Base-by-base conservation (phyloP, 2,329 filamentous ascomycete genomes). In the Fusarium sp. region DNA sequence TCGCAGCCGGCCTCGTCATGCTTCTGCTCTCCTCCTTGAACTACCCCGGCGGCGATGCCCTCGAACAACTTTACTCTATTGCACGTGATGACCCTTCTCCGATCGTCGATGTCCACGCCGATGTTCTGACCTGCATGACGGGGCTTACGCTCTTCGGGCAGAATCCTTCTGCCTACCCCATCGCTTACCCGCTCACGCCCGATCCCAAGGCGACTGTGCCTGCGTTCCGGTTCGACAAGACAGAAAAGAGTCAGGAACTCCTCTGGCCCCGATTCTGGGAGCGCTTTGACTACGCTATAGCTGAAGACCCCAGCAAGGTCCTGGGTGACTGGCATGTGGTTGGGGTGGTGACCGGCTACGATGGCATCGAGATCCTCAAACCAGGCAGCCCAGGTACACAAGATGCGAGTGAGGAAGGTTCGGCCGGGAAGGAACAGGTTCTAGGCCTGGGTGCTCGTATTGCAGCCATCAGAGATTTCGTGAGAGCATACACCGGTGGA, bases 41-140 rank as follows among this genome's bases (percentile, higher is more conserved):
- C 82, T 99, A 99, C 77, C 96, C 96, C 1, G 96, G 96, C 50
- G 96, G 94, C 23, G 89, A 93, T 63, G 96, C 95, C 3, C 85
- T 98, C 23, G 71, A 80, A 9, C 83, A 86, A 46, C 82, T 92
- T 40, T 84, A 86, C 63, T 66, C 69, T 48, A 72, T 81, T 28
- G 66, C 78, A 52, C 55, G 65, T 31, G 62, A 70, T 27, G 65
- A 76, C 39, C 65, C 75, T 8, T 60, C 71, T 16, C 54, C 74
- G 27, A 52, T 64, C 7, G 78, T 86, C 12, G 73, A 75, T 40
- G 84, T 90, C 43, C 90, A 92, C 74, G 88, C 90, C 48, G 90
- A 92, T 73, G 88, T 91, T 12, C 81, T 90, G 11, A 87, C 88
- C 51, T 92, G 90, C 82, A 92, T 92, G 90, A 92, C 90, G 31